These are phyloP conservation scores for Biscogniauxia marginata DNA, from an alignment of 2,329 filamentous ascomycete species.

Conservation along the genomic window DNA sequence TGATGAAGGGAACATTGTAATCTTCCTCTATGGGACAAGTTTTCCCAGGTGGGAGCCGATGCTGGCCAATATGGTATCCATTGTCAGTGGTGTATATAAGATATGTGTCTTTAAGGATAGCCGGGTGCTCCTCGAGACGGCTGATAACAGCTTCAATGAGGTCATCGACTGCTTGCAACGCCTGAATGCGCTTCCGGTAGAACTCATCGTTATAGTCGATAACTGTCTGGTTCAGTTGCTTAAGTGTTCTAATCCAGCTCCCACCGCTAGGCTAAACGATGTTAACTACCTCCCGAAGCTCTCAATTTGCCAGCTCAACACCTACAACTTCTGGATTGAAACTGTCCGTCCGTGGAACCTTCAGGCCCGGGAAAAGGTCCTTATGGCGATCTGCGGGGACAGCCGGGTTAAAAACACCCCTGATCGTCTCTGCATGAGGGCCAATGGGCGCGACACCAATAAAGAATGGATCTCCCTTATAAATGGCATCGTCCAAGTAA, in stretches of 20 bases:
- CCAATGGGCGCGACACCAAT: slow-evolving; percentile 62
- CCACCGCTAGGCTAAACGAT: slow-evolving; percentile 23
- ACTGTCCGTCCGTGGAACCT: slow-evolving; percentile 57
- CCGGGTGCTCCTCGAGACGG: slow-evolving; percentile 37
- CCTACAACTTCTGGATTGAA: slow-evolving; percentile 58
- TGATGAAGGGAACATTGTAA: slow-evolving; percentile 54
- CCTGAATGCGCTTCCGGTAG: slow-evolving; percentile 47
- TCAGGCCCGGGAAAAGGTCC: slow-evolving; percentile 57
- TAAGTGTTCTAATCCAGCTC: slow-evolving; percentile 44
- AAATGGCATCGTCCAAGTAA: slow-evolving; percentile 58
- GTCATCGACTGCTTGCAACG: slow-evolving; percentile 55
- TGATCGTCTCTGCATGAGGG: slow-evolving; percentile 58
- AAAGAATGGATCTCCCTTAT: slow-evolving; percentile 59
- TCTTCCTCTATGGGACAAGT: slow-evolving; percentile 54
- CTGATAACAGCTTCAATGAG: slow-evolving; percentile 46
- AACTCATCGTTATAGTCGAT: slow-evolving; percentile 53
- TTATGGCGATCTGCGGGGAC: slow-evolving; percentile 58
- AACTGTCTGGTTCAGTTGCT: slow-evolving; percentile 43
- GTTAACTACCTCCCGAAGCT: neutral
- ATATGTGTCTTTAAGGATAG: slow-evolving; percentile 49
- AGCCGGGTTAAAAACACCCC: slow-evolving; percentile 33
- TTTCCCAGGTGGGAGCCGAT: slow-evolving; percentile 55
- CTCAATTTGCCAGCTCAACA: neutral
- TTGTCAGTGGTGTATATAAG: slow-evolving; percentile 57
- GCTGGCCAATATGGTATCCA: slow-evolving; percentile 56